Percentiles rank a stretch among this genome's conserved stretches.
Evolutionary conservation across 768 basidiomycete genomes (phyloP).

Genomic region (Lentinus brumalis): DNA sequence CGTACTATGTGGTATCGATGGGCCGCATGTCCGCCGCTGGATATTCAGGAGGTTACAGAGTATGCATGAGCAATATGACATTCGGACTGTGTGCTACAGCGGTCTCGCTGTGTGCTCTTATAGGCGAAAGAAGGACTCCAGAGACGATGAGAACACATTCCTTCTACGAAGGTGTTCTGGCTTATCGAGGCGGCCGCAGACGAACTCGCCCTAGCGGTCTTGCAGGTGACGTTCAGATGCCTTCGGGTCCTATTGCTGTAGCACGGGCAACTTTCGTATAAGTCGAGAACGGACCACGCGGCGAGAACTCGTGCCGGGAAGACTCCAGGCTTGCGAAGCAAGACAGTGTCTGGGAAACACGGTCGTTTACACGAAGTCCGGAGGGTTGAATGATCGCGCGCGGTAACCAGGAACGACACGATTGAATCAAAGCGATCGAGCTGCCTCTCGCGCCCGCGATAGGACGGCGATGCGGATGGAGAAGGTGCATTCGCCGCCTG

Average conservation of each 20-base stretch:
- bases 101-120: no score
- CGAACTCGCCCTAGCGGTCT: no score
- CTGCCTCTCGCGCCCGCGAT: background rate
- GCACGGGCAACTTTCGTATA: background rate
- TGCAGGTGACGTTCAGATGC: no score
- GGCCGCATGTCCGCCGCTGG: no score
- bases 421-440: background rate
- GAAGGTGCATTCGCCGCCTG: background rate
- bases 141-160: background rate
- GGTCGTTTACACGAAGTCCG: background rate
- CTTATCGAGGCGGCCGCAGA: background rate
- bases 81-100: no score
- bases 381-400: background rate
- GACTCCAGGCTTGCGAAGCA: background rate
- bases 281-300: background rate
- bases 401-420: background rate
- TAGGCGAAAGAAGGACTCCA: no score
- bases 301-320: background rate
- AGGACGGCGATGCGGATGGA: background rate
- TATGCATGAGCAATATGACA: background rate
- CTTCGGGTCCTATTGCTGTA: background rate
- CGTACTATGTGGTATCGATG: no score
- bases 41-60: background rate
- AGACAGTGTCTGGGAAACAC: background rate
- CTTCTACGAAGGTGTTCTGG: background rate